These are phyloP conservation scores for Ilyonectria destructans DNA, from an alignment of 2,329 filamentous ascomycete species.

Conservation along the genomic window DNA sequence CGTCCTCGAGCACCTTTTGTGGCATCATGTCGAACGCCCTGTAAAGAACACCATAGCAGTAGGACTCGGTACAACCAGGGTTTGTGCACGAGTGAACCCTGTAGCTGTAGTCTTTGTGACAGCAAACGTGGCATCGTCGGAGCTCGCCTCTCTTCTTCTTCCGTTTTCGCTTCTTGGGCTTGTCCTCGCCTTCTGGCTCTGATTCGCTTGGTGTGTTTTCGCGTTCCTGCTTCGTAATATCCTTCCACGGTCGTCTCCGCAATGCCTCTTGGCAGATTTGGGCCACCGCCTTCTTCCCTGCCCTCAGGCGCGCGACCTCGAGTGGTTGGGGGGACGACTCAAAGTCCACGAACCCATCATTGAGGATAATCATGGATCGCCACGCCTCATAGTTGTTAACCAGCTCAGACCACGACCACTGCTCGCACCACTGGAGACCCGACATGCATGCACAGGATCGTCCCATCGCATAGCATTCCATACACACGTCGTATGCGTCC, in stretches of 20 bases:
- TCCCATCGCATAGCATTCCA: conserved; percentile 99
- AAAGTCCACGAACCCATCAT: conserved; percentile 78
- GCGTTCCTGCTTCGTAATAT: conserved; percentile 77
- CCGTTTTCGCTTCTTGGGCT: conserved; percentile 73
- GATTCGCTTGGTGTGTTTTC: conserved; percentile 65
- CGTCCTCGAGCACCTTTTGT: conserved; percentile 83
- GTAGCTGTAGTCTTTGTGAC: conserved; percentile 85
- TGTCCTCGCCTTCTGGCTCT: conserved; percentile 74
- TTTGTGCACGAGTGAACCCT: conserved; percentile 86
- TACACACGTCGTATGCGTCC: conserved; percentile 95
- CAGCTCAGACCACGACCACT: conserved; percentile 89
- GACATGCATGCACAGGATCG: conserved; percentile 93
- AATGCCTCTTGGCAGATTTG: conserved; percentile 96
- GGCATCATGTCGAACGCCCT: conserved; percentile 94
- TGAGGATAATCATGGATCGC: conserved; percentile 83
- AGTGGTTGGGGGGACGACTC: conserved; percentile 80
- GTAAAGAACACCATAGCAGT: conserved; percentile 95
- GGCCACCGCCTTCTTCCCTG: conserved; percentile 85
- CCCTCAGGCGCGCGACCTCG: conserved; percentile 76
- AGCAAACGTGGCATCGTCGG: conserved; percentile 86
- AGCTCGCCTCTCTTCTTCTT: conserved; percentile 70
- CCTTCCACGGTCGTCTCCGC: conserved; percentile 83
- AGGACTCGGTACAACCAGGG: conserved; percentile 79
- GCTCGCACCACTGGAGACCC: conserved; percentile 90
- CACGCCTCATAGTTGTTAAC: conserved; percentile 85